Evolutionary conservation across 768 basidiomycete genomes (phyloP).

Genomic region (Tricholoma terreum): DNA sequence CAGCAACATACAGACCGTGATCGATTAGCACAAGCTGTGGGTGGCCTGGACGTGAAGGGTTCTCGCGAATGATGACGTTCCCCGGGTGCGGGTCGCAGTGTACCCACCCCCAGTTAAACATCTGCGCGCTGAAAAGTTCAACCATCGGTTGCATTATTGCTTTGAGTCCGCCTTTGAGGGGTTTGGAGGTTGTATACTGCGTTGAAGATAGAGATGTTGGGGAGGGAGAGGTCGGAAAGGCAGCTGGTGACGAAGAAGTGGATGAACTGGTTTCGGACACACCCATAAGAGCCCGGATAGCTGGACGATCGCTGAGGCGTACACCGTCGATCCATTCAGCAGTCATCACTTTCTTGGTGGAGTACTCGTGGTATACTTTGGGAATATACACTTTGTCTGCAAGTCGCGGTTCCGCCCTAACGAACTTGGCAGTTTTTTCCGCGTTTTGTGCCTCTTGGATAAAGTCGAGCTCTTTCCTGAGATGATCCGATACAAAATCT

Average conservation of each 20-base stretch:
- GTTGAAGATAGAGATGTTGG: slow-evolving; percentile 25
- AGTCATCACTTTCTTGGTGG: slow-evolving; percentile 76
- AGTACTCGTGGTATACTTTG: slow-evolving; percentile 63
- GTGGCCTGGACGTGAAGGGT: slow-evolving; percentile 40
- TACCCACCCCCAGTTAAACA: slow-evolving; percentile 91
- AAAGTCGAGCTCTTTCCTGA: slow-evolving; percentile 83
- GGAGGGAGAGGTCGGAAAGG: slow-evolving; percentile 17
- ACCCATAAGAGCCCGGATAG: slow-evolving; percentile 58
- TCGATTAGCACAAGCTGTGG: slow-evolving; percentile 83
- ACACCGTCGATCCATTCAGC: slow-evolving; percentile 85
- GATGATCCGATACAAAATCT: slow-evolving; percentile 80
- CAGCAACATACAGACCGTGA: slow-evolving; percentile 84
- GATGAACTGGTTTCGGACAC: slow-evolving; percentile 27
- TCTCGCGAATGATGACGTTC: slow-evolving; percentile 71
- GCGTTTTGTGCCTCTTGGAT: slow-evolving; percentile 78
- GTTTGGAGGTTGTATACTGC: slow-evolving; percentile 15
- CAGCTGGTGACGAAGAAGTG: slow-evolving; percentile 25
- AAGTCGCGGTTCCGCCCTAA: slow-evolving; percentile 70
- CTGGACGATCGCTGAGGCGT: slow-evolving; percentile 62
- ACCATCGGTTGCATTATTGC: slow-evolving; percentile 84
- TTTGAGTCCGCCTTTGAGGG: slow-evolving; percentile 58
- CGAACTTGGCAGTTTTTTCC: slow-evolving; percentile 58
- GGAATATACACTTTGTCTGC: slow-evolving; percentile 76
- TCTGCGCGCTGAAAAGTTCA: slow-evolving; percentile 83
- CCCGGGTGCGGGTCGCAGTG: slow-evolving; percentile 79